phyloP scores from a whole-genome alignment of 2,329 filamentous ascomycete species.

The Neofusicoccum laricinum region DNA sequence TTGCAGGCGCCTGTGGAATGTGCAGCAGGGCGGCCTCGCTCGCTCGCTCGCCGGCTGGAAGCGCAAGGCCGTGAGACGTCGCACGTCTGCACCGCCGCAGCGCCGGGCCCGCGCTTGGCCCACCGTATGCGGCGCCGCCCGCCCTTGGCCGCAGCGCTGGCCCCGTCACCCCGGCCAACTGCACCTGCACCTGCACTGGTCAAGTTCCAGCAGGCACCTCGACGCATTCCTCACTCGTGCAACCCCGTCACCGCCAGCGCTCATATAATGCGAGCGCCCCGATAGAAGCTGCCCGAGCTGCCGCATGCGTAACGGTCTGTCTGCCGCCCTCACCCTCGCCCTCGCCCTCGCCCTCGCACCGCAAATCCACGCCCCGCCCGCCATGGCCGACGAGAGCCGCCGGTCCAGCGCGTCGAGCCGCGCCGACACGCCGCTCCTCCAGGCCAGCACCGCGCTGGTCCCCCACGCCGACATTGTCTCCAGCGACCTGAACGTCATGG shows the following conservation, averaged over 20 bases:
- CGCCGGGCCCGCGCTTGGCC: neutral
- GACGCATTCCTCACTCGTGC: conserved; percentile 11
- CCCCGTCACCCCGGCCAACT: neutral
- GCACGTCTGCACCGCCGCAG: too few species aligned
- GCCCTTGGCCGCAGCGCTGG: neutral
- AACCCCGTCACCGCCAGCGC: conserved; percentile 4
- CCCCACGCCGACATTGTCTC: conserved; percentile 19
- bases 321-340: neutral
- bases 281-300: neutral
- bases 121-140: neutral
- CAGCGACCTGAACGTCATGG: conserved; percentile 25
- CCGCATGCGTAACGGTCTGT: neutral
- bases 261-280: conserved; percentile 11
- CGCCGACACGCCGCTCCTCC: conserved; percentile 22
- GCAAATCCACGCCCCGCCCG: neutral
- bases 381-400: conserved; percentile 34
- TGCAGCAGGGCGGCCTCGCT: too few species aligned
- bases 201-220: conserved; percentile 8
- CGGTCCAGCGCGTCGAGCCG: conserved; percentile 34
- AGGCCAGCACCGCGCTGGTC: conserved; percentile 18
- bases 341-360: neutral
- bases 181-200: neutral
- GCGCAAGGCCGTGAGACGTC: too few species aligned
- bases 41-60: too few species aligned
- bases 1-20: neutral